Base-by-base conservation (phyloP, 116 monocot species). In the Papilionanthe hybrid region DNA sequence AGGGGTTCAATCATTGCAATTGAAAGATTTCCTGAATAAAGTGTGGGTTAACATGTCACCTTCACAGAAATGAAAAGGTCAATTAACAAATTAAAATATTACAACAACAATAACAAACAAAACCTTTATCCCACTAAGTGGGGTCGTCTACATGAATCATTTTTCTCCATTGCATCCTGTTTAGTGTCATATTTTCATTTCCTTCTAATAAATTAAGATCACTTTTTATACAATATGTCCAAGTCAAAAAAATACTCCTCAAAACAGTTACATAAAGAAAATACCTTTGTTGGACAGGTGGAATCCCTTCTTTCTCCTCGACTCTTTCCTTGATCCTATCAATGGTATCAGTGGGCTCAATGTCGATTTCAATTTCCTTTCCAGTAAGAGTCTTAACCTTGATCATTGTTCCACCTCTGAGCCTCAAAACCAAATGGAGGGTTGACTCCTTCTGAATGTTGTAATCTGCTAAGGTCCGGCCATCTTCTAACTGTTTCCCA, bases 331-430 rank as follows among this genome's bases (percentile, higher is more conserved):
- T 86, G 77, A 86, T 86, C 82, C 86, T 79, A 12, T 86, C 86
- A 42, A 86, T 82, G 8, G 86, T 86, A 72, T 86, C 86, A 48
- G 82, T 82, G 27, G 86, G 86, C 45, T 86, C 86, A 56, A 86
- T 86, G 67, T 86, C 86, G 27, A 86, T 86, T 72, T 86, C 86
- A 60, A 86, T 86, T 77, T 86, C 86, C 77, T 86, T 86, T 72
- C 86, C 86, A 72, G 86, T 86, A 42, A 86, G 86, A n/a, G 86
- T 86, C 82, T 86, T 86, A 72, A 86, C 86, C 71, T 86, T 86
- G 56, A 86, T 86, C 86, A 86, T 86, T 72, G 82, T 86, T 82
- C 86, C 86, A 72, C 86, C 86, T 57, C 86, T 79, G 58, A 86
- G 79, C 79, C 86, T 86, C 79, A 82, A 56, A 56, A 86, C 86